Percentiles rank a stretch among this genome's conserved stretches.
Evolutionary conservation across 331 rosid genomes (phyloP).

Genomic region (Rhamnella rubrinervis): DNA sequence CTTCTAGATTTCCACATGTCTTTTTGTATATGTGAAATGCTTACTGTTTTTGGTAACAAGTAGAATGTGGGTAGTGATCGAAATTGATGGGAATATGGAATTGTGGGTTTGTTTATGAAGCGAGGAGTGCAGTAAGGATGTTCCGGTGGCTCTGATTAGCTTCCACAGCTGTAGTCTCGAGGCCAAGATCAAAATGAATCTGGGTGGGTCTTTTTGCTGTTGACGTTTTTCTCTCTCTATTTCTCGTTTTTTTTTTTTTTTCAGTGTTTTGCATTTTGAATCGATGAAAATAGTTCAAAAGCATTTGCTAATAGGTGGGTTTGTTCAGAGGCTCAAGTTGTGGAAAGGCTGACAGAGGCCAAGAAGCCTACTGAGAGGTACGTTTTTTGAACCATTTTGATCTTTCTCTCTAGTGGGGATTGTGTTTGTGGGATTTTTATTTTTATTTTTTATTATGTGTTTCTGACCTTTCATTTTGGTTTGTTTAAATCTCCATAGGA

Average conservation of each 20-base stretch:
- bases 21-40: background rate
- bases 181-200: slow-evolving; percentile 75
- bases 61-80: too few relatives aligned
- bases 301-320: background rate
- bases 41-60: background rate
- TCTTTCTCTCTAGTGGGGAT: too few relatives aligned
- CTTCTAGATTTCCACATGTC: background rate
- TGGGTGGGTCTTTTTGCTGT: slow-evolving; percentile 31
- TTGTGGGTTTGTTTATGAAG: slow-evolving; percentile 35
- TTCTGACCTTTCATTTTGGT: too few relatives aligned
- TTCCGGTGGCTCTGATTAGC: slow-evolving; percentile 70
- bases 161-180: slow-evolving; percentile 87
- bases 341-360: slow-evolving; percentile 50
- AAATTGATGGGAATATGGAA: background rate
- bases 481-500: slow-evolving; percentile 25
- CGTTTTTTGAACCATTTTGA: background rate
- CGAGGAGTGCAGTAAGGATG: slow-evolving; percentile 70
- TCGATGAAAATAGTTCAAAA: background rate
- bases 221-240: too few relatives aligned
- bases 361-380: slow-evolving; percentile 55
- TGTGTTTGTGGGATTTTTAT: background rate
- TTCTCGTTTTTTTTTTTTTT: background rate
- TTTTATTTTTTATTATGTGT: background rate
- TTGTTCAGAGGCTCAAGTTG: slow-evolving; percentile 61
- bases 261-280: background rate